Conservation (phyloP, 2,329 filamentous ascomycete species). For the Aspergillus fructus region DNA sequence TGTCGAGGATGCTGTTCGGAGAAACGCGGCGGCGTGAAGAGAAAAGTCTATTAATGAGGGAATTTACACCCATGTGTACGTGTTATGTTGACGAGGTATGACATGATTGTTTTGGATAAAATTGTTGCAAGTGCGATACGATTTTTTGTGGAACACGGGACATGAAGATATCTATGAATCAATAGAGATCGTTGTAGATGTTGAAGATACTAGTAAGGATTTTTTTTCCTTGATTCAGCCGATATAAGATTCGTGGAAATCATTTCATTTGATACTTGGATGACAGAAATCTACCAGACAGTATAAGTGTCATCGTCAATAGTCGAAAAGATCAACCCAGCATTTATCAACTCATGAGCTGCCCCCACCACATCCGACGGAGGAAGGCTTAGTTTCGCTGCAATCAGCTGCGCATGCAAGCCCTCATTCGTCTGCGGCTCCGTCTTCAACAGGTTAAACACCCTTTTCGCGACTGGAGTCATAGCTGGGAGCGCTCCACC, state of each 20-base stretch:
- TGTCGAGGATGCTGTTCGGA: constrained; percentile 58
- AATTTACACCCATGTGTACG: background rate
- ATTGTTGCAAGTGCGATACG: too few relatives aligned
- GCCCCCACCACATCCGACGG: constrained; percentile 70
- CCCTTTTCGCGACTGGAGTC: constrained; percentile 61
- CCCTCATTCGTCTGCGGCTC: constrained; percentile 76
- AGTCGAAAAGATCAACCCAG: constrained; percentile 83
- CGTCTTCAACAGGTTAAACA: constrained; percentile 69
- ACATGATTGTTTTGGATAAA: background rate
- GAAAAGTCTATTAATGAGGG: background rate
- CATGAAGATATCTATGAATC: background rate
- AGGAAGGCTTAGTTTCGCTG: constrained; percentile 63
- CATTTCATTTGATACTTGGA: background rate
- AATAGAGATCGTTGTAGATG: background rate
- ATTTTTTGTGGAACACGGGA: background rate
- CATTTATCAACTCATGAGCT: constrained; percentile 74
- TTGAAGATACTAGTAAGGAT: background rate
- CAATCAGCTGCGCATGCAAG: constrained; percentile 75
- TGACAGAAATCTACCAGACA: constrained; percentile 54
- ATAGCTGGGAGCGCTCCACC: constrained; percentile 40
- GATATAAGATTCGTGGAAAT: background rate
- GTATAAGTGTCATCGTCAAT: constrained; percentile 93
- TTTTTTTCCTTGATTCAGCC: background rate
- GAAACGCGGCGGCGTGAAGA: constrained; percentile 46
- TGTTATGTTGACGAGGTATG: constrained; percentile 1